Base-by-base conservation (phyloP, 2,329 filamentous ascomycete genomes). In the Fusarium verticillioides region DNA sequence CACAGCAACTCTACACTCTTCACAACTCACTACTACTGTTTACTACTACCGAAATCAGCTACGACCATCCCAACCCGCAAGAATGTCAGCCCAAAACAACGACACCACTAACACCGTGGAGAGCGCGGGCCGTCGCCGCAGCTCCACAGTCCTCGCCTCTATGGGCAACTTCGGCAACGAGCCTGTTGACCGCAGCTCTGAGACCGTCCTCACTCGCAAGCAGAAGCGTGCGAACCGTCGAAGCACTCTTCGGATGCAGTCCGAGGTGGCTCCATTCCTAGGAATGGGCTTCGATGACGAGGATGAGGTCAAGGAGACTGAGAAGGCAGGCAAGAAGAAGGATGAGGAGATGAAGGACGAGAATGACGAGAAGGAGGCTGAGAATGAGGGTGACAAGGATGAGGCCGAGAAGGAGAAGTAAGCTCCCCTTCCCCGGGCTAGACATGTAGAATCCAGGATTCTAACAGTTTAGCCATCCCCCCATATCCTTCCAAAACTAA, bases 121-220 rank as follows among this genome's bases (percentile, higher is more conserved):
- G 4, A 5, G 7, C 26, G 26, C 26, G 5, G 26, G 26, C 26
- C 26, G 26, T 26, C 26, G 26, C 26, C 26, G 26, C 26, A 26
- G 26, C 26, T 26, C 26, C 26, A 26, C 26, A 26, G 26, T 26
- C 12, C 28, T 18, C 3, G 26, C 61, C 4, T 2, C 37, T 1
- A 32, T 58, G 44, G 66, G 66, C 5, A 69, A 69, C 16, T 13
- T 49, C 4, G 52, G 0, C 0, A 70, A 70, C 1, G 19, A 30
- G 1, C 5, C 11, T 0, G 32, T 70, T 0, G 67, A 70, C 2
- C 59, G 67, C 1, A 60, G 52, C 10, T 0, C 40, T 0, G 53
- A 69, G 0, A 53, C 42, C 0, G 26, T 26, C 26, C 26, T 26
- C 26, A 26, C 26, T 7, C 63, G 69, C 0, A 60, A 46, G 9